Evolutionary conservation across 139 green algal genomes (phyloP), one percentile per base, ranked within the genome.

Genomic region (Marvania coccoides): DNA sequence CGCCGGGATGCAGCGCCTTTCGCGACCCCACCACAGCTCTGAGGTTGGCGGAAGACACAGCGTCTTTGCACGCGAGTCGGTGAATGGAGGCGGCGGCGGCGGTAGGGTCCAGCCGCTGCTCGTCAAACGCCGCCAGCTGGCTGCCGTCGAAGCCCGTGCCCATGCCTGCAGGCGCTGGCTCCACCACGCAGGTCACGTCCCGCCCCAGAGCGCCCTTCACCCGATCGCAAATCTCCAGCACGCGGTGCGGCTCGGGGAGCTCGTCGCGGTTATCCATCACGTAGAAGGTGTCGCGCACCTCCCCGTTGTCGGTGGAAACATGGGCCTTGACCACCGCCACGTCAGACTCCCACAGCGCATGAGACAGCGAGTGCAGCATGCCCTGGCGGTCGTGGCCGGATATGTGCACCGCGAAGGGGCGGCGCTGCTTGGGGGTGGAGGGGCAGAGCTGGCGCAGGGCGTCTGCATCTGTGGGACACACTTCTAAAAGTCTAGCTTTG

Each of bases 241-340:
- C 39, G 61, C 77, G 67, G 64, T 78, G 61, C 45, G 71, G 51
- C 4, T 84, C 69, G 2, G 78, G 78, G 36, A 85, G 59, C 63
- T 76, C 53, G 45, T 61, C 47, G 60, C 64, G 63, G 56, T 88
- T 78, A 58, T 89, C 85, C 31, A 70, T 87, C 26, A 93, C 38
- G 74, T 83, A 92, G 47, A 93, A 93, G 28, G 89, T 57, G 72
- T 93, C 87, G 13, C 79, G 42, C 13, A 88, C 86, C 30, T 77
- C 62, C 51, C 74, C 74, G 26, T 69, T 65, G 29, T 79, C 78
- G 19, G 64, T 74, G 23, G 86, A n/a, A n/a, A 66, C 35, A 53
- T 26, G 34, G 4, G 59, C 59, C 24, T 53, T 66, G 13, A n/a
- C 29, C 42, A 75, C 63, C 26, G 70, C 67, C 7, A 39, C 56